Evolutionary conservation across 306 rosid genomes (phyloP), one percentile per base, ranked within the genome.

Genomic region (Trifolium repens): DNA sequence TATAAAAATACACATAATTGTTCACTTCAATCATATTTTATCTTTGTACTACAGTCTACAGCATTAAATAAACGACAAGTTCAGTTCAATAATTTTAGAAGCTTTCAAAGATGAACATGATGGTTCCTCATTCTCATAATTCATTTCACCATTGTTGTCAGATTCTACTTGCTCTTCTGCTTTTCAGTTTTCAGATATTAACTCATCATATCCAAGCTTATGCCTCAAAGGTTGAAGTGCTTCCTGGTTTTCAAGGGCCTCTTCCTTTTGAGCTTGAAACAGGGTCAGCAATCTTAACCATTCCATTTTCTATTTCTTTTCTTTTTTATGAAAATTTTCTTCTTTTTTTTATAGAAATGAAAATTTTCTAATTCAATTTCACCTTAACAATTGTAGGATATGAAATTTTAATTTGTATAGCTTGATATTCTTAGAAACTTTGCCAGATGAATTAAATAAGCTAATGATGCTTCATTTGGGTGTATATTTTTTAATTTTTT

Each of bases 241-340:
- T 71, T 35, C 75, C 75, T 35, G 75, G 75, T 6, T 71, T 71
- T 71, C 5, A 53, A 71, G 75, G 75, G 0, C 37, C 65, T 10
- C 75, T 71, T 71, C 75, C 75, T 3, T 71, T 71, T 71, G 22
- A 71, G 6, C 75, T 71, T 7, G 75, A 71, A 54, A 71, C 75
- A 0, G 75, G 75, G 75, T 71, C 2, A 71, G 5, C 43, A 27
- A 46, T 42, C 32, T 22, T 26, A 67, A 22, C 42, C 16, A 9
- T 46, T 44, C 24, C 4, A 14, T 26, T 12, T 24, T 67, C 8
- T 13, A 8, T 8, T 37, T 37, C 9, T 37, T 37, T 37, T 7
- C 2, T 37, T 37, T 6, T 43, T 12, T 4, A 13, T 24, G 6
- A 32, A 32, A 32, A 30, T 43, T 40, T 66, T 30, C 30, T 58